Base-by-base conservation (phyloP, 2,329 filamentous ascomycete genomes). In the Fusarium sp. region DNA sequence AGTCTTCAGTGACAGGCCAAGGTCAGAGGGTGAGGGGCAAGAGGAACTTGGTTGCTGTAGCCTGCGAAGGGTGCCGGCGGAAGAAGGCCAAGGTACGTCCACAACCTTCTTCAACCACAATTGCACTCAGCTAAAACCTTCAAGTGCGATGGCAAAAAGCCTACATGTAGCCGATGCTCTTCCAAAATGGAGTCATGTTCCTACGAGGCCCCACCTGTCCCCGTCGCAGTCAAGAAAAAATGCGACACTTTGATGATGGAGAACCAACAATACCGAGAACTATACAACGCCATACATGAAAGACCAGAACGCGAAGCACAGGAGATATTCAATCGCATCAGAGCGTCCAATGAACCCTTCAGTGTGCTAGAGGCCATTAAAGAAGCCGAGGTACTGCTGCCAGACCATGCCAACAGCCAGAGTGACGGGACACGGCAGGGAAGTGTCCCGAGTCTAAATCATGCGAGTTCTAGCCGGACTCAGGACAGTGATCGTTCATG, bases 231-330 rank as follows among this genome's bases (percentile, higher is more conserved):
- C 11, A 64, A 65, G 32, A 65, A 60, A 27, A 65, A 48, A 18
- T 65, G 49, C 34, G 60, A 65, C 7, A 38, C 43, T 5, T 22
- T 65, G 12, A 51, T 65, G 30, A 20, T 59, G 4, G 62, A 65
- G 12, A 65, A 65, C 20, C 54, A 52, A 9, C 60, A 65, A 34
- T 65, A 65, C 13, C 61, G 62, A 58, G 62, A 65, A n/a, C 32
- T 65, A 1, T 65, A 65, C 43, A 45, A 27, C 16, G 61, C 62
- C 20, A 65, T 65, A 22, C 43, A 52, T 9, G 45, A 52, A 25
- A 65, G 47, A 34, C 24, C 61, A 11, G 61, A 65, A 8, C 10
- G 32, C 15, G 62, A 65, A 10, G 62, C 62, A 7, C 61, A 46
- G 24, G 61, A 65, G 4, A 60, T 65, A 3, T 65, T 59, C 13